phyloP scores from a whole-genome alignment of 208 protist species.

The Trypanosoma avium region DNA sequence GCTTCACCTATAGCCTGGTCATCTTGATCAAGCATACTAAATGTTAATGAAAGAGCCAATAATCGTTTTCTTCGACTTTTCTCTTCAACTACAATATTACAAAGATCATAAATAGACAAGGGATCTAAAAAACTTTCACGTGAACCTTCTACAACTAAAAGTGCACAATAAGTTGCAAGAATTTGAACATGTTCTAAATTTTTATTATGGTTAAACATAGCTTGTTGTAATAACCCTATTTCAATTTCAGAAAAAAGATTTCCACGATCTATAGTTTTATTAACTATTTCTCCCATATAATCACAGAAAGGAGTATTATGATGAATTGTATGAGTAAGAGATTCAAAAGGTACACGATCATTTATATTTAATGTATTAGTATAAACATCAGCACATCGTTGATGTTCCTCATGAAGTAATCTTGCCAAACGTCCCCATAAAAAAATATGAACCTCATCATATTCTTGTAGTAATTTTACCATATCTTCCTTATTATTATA shows the following conservation, averaged over 20 bases:
- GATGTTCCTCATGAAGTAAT: conserved; percentile 68
- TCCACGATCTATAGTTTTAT: conserved; percentile 39
- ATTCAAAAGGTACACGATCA: conserved; percentile 77
- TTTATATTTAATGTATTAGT: conserved; percentile 73
- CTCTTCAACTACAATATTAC: conserved; percentile 64
- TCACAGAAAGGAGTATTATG: conserved; percentile 83
- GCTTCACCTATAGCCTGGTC: conserved; percentile 71
- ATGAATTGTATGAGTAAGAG: conserved; percentile 66
- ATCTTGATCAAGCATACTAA: conserved; percentile 83
- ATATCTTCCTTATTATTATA: conserved; percentile 8
- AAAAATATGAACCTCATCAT: conserved; percentile 33
- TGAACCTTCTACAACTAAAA: conserved; percentile 77
- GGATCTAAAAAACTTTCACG: conserved; percentile 83
- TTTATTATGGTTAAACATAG: conserved; percentile 40
- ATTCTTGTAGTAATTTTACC: conserved; percentile 8
- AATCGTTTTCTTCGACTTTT: conserved; percentile 65
- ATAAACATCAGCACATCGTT: conserved; percentile 66
- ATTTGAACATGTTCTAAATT: conserved; percentile 55
- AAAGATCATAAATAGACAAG: conserved; percentile 74
- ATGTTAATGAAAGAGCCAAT: conserved; percentile 74
- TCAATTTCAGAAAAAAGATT: not conserved
- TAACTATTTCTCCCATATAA: conserved; percentile 64
- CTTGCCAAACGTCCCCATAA: conserved; percentile 49
- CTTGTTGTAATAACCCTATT: conserved; percentile 15
- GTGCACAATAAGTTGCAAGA: conserved; percentile 53